A percentile compares a stretch with the other conserved stretches of the same genome.
phyloP scores from a whole-genome alignment of 805 yeast genomes.

The Monosporozyma solicola region DNA sequence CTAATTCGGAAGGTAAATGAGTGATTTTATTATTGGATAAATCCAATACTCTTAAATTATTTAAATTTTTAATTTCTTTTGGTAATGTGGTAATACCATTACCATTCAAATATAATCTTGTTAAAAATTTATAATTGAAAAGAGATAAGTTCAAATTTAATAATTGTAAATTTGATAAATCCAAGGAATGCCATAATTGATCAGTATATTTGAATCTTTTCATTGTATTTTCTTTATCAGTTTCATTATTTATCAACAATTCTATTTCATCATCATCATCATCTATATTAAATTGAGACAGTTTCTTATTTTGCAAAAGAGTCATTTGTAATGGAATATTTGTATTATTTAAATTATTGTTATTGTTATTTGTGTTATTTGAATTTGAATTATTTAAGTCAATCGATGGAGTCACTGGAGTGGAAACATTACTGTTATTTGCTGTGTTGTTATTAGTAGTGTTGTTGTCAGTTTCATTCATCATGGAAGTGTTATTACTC shows the following conservation, averaged over 20 bases:
- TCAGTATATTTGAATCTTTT: conserved; percentile 36
- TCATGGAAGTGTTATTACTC: neutral
- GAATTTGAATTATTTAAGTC: conserved; percentile 19
- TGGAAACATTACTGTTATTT: conserved; percentile 22
- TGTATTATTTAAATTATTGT: too few species aligned
- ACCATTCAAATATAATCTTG: conserved; percentile 79
- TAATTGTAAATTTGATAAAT: conserved; percentile 83
- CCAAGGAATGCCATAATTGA: conserved; percentile 92
- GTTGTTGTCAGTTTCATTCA: neutral
- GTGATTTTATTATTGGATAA: conserved; percentile 67
- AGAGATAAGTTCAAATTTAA: conserved; percentile 60
- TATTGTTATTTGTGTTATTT: too few species aligned
- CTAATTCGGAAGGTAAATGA: conserved; percentile 75
- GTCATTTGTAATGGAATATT: conserved; percentile 5
- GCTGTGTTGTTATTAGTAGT: conserved; percentile 7
- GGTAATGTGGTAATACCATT: conserved; percentile 70
- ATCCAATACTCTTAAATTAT: conserved; percentile 73
- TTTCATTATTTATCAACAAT: conserved; percentile 9
- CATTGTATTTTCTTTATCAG: conserved; percentile 8
- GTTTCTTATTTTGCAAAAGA: conserved; percentile 33
- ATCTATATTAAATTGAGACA: conserved; percentile 33
- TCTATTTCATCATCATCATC: conserved; percentile 49
- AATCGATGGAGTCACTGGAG: conserved; percentile 28
- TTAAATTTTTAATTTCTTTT: conserved; percentile 52
- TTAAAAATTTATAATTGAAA: conserved; percentile 75